phyloP scores from a whole-genome alignment of 2,329 filamentous ascomycete species.

The Alternaria sp. region DNA sequence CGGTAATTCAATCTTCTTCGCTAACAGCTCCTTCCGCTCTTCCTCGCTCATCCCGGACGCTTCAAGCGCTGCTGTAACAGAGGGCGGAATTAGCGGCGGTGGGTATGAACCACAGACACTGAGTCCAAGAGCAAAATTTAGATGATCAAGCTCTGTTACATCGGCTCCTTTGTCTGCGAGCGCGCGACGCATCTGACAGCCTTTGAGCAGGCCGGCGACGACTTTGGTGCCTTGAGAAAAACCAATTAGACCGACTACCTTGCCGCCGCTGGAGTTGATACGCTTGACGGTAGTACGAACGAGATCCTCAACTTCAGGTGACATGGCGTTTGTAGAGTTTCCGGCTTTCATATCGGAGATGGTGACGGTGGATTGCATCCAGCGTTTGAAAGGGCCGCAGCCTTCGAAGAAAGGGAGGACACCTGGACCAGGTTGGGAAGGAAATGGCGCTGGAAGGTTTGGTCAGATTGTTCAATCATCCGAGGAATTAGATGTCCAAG shows the following conservation, averaged over 20 bases:
- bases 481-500: background rate
- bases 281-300: constrained; percentile 27
- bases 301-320: constrained; percentile 32
- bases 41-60: constrained; percentile 4
- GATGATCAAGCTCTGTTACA: constrained; percentile 11
- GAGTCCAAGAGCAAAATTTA: constrained; percentile 34
- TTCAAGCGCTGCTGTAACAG: constrained; percentile 14
- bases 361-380: constrained; percentile 33
- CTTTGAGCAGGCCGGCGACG: constrained; percentile 43
- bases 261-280: constrained; percentile 25
- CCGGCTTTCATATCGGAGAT: constrained; percentile 29
- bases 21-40: constrained; percentile 20
- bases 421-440: constrained; percentile 46
- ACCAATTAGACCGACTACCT: constrained; percentile 43
- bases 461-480: background rate
- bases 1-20: constrained; percentile 36
- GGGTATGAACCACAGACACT: constrained; percentile 41
- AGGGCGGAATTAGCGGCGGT: constrained; percentile 38
- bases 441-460: constrained; percentile 38
- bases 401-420: constrained; percentile 51
- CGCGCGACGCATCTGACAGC: constrained; percentile 27
- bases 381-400: constrained; percentile 48
- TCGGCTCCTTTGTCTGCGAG: constrained; percentile 10
- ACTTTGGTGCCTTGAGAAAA: constrained; percentile 49
- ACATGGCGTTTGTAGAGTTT: constrained; percentile 20